These are phyloP conservation scores for Musa beccarii DNA, from an alignment of 176 grass and related monocot species.

Conservation along the genomic window DNA sequence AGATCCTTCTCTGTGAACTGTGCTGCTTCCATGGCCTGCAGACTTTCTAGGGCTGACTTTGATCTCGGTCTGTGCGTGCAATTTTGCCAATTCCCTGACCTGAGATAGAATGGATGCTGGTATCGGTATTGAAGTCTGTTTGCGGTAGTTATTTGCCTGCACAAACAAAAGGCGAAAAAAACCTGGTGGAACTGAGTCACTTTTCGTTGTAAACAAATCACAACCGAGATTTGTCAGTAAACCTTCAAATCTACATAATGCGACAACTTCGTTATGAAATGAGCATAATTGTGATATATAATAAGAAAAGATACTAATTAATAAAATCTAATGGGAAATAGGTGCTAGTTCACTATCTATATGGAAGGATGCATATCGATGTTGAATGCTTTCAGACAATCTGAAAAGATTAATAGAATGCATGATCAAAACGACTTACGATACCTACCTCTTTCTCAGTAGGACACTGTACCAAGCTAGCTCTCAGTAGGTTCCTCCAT, in stretches of 20 bases:
- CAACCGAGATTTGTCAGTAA: not conserved
- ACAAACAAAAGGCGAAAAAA: conserved; percentile 2
- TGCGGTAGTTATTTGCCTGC: conserved; percentile 52
- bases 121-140: conserved; percentile 68
- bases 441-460: conserved; percentile 48
- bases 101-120: conserved; percentile 59
- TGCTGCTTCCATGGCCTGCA: conserved; percentile 26
- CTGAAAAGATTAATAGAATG: not conserved
- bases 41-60: conserved; percentile 31
- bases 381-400: no score
- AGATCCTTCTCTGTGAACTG: conserved; percentile 60
- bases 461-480: conserved; percentile 52
- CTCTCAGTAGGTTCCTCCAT: conserved; percentile 93
- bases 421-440: not conserved
- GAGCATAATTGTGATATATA: no score
- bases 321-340: no score
- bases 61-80: conserved; percentile 35
- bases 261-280: not conserved
- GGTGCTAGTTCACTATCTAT: no score
- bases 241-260: not conserved
- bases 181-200: not conserved
- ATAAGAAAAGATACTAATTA: no score
- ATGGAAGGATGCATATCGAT: no score
- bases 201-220: not conserved
- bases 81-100: conserved; percentile 65